Evolutionary conservation across 441 rosid species (phyloP), one percentile per base, ranked within the genome.

Genomic region (Syzygium syzygioides): DNA sequence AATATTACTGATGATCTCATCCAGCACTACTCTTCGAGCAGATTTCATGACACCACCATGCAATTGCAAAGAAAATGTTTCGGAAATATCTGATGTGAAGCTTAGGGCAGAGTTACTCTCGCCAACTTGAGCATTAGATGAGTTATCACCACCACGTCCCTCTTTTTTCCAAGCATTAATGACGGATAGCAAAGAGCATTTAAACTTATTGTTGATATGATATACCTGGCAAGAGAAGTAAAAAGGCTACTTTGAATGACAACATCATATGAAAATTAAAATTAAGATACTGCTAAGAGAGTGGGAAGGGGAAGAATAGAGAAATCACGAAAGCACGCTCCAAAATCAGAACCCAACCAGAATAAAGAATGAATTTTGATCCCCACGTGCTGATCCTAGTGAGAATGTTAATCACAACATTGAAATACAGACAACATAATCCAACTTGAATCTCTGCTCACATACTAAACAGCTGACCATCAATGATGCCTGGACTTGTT

Each of bases 1-100:
- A 79, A 93, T 90, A 88, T 92, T 91, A 91, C 98, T 91, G 87
- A 96, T 94, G 90, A 97, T 95, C 92, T 96, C 99, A 91, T 97
- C 97, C 20, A 98, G 90, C 32, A 95, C 90, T 91, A 95, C 94
- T 92, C 98, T 94, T 87, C 99, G 97, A 68, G 98, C 97, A 66
- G 92, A 92, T 93, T 95, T 96, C 93, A 96, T 90, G 86, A 97
- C 94, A 89, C 96, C 97, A 86, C 93, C 86, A 89, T 97, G 99
- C 92, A 98, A 94, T 92, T 96, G 96, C 88, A 89, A 91, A 91
- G 99, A 96, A 90, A 98, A 92, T 86, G 91, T 96, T 89, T 95
- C 96, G 85, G 98, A 94, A 87, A 96, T 93, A 85, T 93, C 94
- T 52, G 95, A 90, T 88, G 95, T 88, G 86, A 94, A 91, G 89